Conservation (phyloP, 768 basidiomycete genomes). For the Rhodotorula sphaerocarpa region DNA sequence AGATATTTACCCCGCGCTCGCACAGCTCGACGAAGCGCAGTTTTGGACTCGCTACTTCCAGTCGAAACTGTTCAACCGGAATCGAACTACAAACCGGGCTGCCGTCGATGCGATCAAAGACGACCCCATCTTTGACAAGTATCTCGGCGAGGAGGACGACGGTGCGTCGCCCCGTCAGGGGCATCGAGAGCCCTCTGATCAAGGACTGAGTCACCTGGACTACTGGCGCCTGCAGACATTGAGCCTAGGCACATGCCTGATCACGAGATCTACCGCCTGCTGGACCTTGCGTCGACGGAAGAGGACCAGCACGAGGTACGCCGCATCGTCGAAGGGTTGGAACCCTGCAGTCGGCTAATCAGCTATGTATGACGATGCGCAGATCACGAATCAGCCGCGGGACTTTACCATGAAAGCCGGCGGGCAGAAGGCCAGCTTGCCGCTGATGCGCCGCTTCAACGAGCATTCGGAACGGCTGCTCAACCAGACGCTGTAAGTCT, state of each 20-base stretch:
- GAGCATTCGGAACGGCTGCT: constrained; percentile 88
- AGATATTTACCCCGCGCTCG: background rate
- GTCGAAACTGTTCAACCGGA: constrained; percentile 87
- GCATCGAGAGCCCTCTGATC: background rate
- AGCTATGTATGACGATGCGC: no score
- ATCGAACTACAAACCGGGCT: constrained; percentile 81
- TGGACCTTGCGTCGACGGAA: constrained; percentile 76
- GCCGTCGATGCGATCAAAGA: constrained; percentile 69
- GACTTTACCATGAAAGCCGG: constrained; percentile 96
- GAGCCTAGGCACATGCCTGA: constrained; percentile 63
- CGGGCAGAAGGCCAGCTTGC: constrained; percentile 72
- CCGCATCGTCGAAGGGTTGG: no score
- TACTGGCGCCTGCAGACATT: constrained; percentile 46
- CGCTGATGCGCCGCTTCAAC: constrained; percentile 92
- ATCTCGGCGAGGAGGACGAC: constrained; percentile 91
- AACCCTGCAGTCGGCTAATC: no score
- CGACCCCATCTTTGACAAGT: constrained; percentile 89
- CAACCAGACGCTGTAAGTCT: constrained; percentile 50
- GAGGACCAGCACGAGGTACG: constrained; percentile 83
- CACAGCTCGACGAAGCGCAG: constrained; percentile 73
- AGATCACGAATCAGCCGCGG: constrained; percentile 73
- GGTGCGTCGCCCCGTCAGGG: constrained; percentile 49
- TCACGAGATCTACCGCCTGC: constrained; percentile 58
- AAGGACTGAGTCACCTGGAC: constrained; percentile 3
- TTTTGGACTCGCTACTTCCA: constrained; percentile 98